Conservation (phyloP, 2,329 filamentous ascomycete genomes). For the Penicillium sp. region DNA sequence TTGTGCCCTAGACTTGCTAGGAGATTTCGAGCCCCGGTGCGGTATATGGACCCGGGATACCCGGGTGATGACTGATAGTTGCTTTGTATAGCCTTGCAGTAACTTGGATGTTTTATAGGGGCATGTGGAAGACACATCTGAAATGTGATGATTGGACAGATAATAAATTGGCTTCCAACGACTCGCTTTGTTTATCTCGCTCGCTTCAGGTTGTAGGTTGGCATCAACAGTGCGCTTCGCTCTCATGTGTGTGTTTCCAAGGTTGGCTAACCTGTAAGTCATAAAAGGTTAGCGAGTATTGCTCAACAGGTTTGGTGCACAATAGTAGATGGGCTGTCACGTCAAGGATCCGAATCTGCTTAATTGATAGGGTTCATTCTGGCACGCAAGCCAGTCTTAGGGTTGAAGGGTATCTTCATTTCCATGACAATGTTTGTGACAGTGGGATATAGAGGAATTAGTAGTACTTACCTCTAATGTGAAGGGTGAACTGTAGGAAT, state of each 20-base stretch:
- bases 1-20: not conserved
- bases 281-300: not conserved
- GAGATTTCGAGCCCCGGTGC: not conserved
- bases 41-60: not conserved
- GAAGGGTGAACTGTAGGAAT: not conserved
- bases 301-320: not conserved
- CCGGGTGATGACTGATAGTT: not conserved
- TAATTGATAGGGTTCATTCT: conserved; percentile 15
- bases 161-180: not conserved
- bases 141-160: not conserved
- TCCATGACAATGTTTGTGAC: not conserved
- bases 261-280: not conserved
- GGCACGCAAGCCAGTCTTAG: conserved; percentile 8
- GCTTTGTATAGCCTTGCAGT: not conserved
- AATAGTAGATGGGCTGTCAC: not conserved
- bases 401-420: conserved; percentile 17
- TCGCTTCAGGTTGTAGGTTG: not conserved
- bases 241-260: not conserved
- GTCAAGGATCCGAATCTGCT: conserved; percentile 19
- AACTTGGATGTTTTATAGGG: not conserved
- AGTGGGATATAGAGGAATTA: not conserved
- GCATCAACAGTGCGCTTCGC: not conserved
- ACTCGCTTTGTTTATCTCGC: not conserved
- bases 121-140: not conserved
- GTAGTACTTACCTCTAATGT: not conserved